These are phyloP conservation scores for Chaetomium olivaceum DNA, from an alignment of 2,329 filamentous ascomycete species.

Conservation along the genomic window DNA sequence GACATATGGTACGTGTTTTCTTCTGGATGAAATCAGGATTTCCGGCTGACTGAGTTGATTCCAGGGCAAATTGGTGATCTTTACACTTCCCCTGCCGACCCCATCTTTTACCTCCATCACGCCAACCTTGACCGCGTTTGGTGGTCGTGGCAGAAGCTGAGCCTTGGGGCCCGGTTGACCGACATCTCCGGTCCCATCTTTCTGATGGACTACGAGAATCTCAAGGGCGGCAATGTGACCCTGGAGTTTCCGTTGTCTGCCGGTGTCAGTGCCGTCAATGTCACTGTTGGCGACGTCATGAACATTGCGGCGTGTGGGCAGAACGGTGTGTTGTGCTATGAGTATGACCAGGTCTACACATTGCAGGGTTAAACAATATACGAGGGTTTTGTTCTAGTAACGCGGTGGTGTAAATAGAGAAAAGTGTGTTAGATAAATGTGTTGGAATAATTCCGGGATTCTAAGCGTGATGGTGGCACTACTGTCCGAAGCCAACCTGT, in stretches of 20 bases:
- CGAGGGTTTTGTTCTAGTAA: too few relatives aligned
- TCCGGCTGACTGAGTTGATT: not conserved
- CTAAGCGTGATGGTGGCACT: too few relatives aligned
- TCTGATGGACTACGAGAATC: slow-evolving; percentile 27
- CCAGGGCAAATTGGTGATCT: slow-evolving; percentile 14
- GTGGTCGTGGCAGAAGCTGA: slow-evolving; percentile 32
- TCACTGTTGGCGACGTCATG: slow-evolving; percentile 29
- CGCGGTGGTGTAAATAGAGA: too few relatives aligned
- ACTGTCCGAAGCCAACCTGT: too few relatives aligned
- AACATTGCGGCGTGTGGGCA: slow-evolving; percentile 24
- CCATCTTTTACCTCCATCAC: slow-evolving; percentile 32
- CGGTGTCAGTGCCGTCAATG: slow-evolving; percentile 21
- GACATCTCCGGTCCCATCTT: slow-evolving; percentile 25
- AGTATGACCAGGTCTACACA: slow-evolving; percentile 29
- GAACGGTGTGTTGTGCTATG: slow-evolving; percentile 27
- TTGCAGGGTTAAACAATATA: slow-evolving; percentile 3
- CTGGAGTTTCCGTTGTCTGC: slow-evolving; percentile 24
- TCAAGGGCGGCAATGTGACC: slow-evolving; percentile 22
- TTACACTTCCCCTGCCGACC: slow-evolving; percentile 30
- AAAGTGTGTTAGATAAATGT: too few relatives aligned
- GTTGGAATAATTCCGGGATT: too few relatives aligned
- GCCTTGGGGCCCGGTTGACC: slow-evolving; percentile 16
- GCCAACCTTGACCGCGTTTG: slow-evolving; percentile 31
- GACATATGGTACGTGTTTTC: slow-evolving; percentile 7
- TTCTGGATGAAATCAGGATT: too few relatives aligned